Evolutionary conservation across 1,284 basidiomycete species (phyloP).

Genomic region (Stygiomarasmius scandens): DNA sequence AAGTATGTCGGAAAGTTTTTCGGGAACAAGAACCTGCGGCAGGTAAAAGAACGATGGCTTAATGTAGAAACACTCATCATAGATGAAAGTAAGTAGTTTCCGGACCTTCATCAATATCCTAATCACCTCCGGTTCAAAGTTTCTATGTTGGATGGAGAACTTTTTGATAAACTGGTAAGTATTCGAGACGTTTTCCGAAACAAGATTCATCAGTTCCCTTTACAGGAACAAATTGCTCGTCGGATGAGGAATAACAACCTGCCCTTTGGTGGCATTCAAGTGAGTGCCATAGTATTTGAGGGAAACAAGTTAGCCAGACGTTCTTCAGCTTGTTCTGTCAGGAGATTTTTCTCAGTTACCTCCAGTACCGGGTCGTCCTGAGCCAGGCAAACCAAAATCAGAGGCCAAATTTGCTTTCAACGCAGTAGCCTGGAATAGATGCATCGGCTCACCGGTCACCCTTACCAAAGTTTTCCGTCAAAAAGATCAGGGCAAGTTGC

Average conservation of each 20-base stretch:
- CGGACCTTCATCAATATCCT: neutral
- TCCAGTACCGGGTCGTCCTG: slow-evolving; percentile 59
- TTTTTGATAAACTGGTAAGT: slow-evolving; percentile 82
- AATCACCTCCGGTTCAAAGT: slow-evolving; percentile 44
- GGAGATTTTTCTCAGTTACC: slow-evolving; percentile 96
- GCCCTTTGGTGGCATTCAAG: slow-evolving; percentile 91
- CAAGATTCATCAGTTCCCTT: neutral
- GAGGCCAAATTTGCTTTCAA: slow-evolving; percentile 80
- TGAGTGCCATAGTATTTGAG: slow-evolving; percentile 35
- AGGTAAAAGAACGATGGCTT: slow-evolving; percentile 73
- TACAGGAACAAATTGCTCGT: slow-evolving; percentile 59
- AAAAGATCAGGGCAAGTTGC: slow-evolving; percentile 56
- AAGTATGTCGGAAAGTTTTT: slow-evolving; percentile 62
- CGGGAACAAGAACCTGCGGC: slow-evolving; percentile 57
- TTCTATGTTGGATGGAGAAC: slow-evolving; percentile 89
- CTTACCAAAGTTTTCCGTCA: slow-evolving; percentile 70
- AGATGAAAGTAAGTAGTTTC: slow-evolving; percentile 75
- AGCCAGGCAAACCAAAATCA: slow-evolving; percentile 27
- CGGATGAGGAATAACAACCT: slow-evolving; percentile 53
- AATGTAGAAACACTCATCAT: slow-evolving; percentile 82
- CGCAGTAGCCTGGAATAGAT: slow-evolving; percentile 71
- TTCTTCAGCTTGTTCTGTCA: slow-evolving; percentile 70
- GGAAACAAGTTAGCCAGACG: slow-evolving; percentile 1
- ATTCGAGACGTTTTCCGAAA: neutral
- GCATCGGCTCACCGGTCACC: slow-evolving; percentile 59